Evolutionary conservation across 2,329 filamentous ascomycete genomes (phyloP).

Genomic region (Aureobasidium subglaciale): DNA sequence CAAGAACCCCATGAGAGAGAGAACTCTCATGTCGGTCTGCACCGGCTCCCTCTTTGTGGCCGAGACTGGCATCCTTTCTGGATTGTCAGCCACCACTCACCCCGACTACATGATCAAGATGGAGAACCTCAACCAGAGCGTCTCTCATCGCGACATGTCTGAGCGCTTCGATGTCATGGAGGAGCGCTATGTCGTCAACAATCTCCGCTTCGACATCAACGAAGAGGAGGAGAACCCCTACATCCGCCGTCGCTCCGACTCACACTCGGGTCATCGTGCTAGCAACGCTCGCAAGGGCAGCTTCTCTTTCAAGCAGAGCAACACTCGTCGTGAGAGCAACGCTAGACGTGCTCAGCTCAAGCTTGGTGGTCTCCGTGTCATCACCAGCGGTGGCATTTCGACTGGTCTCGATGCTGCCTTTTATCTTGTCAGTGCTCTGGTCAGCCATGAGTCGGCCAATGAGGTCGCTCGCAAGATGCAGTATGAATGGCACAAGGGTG

Average conservation of each 20-base stretch:
- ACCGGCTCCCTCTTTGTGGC: slow-evolving; percentile 73
- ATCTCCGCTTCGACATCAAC: slow-evolving; percentile 74
- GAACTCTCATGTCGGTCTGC: slow-evolving; percentile 73
- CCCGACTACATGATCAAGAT: slow-evolving; percentile 72
- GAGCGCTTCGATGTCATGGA: slow-evolving; percentile 80
- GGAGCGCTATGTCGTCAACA: slow-evolving; percentile 84
- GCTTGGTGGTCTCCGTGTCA: slow-evolving; percentile 61
- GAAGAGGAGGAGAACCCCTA: slow-evolving; percentile 79
- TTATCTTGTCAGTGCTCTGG: slow-evolving; percentile 78
- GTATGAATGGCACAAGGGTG: slow-evolving; percentile 79
- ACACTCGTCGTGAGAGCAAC: slow-evolving; percentile 70
- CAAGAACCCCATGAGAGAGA: slow-evolving; percentile 70
- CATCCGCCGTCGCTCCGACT: slow-evolving; percentile 42
- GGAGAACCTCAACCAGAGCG: slow-evolving; percentile 73
- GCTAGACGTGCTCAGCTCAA: slow-evolving; percentile 70
- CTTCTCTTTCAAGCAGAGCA: slow-evolving; percentile 70
- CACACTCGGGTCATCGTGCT: slow-evolving; percentile 31
- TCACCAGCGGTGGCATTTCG: slow-evolving; percentile 72
- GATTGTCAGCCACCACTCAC: slow-evolving; percentile 75
- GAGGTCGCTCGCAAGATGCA: slow-evolving; percentile 71
- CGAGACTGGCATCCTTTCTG: slow-evolving; percentile 67
- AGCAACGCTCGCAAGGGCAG: slow-evolving; percentile 62
- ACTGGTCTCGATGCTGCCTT: slow-evolving; percentile 76
- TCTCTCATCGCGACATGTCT: slow-evolving; percentile 59
- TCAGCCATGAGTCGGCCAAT: slow-evolving; percentile 66